phyloP scores from a whole-genome alignment of 148 eudicot genomes.

The Silene uniflora region DNA sequence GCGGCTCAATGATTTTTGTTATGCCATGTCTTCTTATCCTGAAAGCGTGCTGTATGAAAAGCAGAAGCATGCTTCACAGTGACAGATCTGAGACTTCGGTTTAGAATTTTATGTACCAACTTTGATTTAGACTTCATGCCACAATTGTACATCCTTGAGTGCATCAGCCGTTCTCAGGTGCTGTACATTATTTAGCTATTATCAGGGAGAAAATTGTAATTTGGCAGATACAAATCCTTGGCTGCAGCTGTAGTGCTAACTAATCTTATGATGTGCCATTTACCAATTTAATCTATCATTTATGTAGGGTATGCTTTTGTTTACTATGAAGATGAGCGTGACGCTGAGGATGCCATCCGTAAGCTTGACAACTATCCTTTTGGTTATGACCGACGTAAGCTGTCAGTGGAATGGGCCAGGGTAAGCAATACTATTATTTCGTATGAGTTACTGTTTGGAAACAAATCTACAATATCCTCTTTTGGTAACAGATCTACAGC shows the following conservation, averaged over 20 bases:
- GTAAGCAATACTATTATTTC: constrained; percentile 34
- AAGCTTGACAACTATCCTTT: constrained; percentile 74
- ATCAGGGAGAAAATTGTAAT: constrained; percentile 33
- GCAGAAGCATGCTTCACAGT: constrained; percentile 72
- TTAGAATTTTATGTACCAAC: constrained; percentile 60
- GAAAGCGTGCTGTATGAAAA: constrained; percentile 63
- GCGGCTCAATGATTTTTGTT: constrained; percentile 46
- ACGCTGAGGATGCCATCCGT: constrained; percentile 82
- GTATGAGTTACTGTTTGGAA: not conserved
- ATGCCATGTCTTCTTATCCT: constrained; percentile 68
- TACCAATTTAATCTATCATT: constrained; percentile 22
- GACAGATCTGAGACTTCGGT: constrained; percentile 59
- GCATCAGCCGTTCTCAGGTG: constrained; percentile 78
- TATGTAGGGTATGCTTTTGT: constrained; percentile 89
- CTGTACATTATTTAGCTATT: constrained; percentile 44
- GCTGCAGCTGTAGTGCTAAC: constrained; percentile 20
- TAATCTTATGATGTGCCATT: constrained; percentile 2
- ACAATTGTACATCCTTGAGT: constrained; percentile 69
- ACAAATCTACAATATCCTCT: not conserved
- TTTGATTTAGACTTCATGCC: constrained; percentile 75
- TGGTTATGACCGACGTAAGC: constrained; percentile 71
- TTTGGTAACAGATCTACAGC: not conserved
- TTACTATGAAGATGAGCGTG: constrained; percentile 86
- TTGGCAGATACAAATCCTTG: constrained; percentile 34
- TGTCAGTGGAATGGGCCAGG: constrained; percentile 97